Conservation (phyloP, 305 asterid genomes). For the Coffea humblotiana region DNA sequence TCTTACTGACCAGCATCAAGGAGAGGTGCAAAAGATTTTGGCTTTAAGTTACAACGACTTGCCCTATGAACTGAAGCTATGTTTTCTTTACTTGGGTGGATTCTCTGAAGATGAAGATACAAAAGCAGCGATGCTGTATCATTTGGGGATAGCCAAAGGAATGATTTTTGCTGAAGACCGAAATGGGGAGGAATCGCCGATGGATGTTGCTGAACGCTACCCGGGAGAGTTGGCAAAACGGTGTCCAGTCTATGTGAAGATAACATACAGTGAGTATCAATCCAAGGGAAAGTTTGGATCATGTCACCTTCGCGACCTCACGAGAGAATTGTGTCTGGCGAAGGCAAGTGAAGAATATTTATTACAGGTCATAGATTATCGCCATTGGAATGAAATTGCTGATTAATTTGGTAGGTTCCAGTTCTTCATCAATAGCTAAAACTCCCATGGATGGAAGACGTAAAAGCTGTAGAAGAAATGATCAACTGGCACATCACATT, state of each 20-base stretch:
- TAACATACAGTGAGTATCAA: neutral
- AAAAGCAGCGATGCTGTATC: neutral
- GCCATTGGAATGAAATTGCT: neutral
- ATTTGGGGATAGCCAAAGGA: conserved; percentile 1
- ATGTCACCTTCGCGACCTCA: conserved; percentile 6
- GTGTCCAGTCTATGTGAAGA: no score
- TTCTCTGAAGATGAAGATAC: neutral
- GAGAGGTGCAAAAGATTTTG: neutral
- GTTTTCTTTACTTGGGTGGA: conserved; percentile 17
- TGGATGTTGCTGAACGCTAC: no score
- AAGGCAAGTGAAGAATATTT: conserved; percentile 15
- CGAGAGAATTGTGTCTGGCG: conserved; percentile 13
- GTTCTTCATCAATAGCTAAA: neutral
- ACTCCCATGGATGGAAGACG: neutral
- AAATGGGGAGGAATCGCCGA: neutral
- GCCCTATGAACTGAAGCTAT: conserved; percentile 9
- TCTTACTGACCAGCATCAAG: neutral
- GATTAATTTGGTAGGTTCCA: neutral
- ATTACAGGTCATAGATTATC: neutral
- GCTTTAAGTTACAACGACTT: neutral
- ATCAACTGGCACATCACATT: neutral
- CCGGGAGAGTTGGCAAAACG: no score
- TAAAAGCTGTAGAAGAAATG: neutral
- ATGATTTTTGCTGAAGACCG: neutral
- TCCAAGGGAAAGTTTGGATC: neutral